Percentiles rank a stretch among this genome's conserved stretches.
phyloP scores from a whole-genome alignment of 1,284 basidiomycete genomes.

The Stygiomarasmius scandens region DNA sequence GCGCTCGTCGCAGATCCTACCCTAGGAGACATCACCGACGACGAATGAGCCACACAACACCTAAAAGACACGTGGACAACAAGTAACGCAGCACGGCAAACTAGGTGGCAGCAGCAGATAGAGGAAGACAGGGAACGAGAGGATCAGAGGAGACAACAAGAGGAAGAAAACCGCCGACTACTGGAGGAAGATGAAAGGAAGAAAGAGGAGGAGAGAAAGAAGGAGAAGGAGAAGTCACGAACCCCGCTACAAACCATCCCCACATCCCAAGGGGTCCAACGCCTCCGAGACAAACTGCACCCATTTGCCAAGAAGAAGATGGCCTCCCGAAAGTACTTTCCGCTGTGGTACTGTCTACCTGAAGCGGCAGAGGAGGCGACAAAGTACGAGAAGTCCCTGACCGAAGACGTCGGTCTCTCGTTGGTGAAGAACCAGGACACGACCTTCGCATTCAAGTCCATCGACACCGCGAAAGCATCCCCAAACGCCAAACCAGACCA shows the following conservation, averaged over 20 bases:
- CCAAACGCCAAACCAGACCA: constrained; percentile 2
- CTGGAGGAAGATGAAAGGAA: neutral
- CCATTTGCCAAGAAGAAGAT: constrained; percentile 4
- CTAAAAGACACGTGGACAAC: too few species aligned
- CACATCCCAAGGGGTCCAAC: neutral
- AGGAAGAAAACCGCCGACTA: neutral
- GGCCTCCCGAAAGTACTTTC: too few species aligned
- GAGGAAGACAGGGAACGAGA: neutral
- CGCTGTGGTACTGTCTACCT: constrained; percentile 1
- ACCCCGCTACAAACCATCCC: neutral
- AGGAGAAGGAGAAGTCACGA: constrained; percentile 8
- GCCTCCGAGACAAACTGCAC: neutral
- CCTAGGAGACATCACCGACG: neutral
- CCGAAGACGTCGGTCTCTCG: neutral
- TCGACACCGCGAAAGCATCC: neutral
- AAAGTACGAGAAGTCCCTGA: neutral
- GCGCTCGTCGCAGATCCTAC: neutral
- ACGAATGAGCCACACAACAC: too few species aligned
- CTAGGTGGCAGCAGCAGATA: neutral
- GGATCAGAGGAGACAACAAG: neutral
- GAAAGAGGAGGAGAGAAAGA: neutral
- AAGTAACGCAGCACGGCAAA: neutral
- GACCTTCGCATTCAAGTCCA: neutral
- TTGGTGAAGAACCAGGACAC: neutral
- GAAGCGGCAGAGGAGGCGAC: neutral